Evolutionary conservation across 2,329 filamentous ascomycete species (phyloP).

Genomic region (Emmonsia crescens): DNA sequence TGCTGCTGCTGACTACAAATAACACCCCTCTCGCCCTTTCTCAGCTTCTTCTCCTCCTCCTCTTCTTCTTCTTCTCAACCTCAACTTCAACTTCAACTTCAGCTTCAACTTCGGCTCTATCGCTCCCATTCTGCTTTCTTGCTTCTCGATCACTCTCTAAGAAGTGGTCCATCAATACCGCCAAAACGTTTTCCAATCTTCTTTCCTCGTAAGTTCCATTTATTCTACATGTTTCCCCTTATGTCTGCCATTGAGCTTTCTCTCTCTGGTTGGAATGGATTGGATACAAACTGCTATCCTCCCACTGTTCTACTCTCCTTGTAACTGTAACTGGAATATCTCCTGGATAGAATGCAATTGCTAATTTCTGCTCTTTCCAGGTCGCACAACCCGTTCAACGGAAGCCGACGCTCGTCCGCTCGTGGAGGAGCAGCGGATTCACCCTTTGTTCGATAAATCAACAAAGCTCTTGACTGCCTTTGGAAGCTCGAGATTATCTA

Average conservation of each 20-base stretch:
- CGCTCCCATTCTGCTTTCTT: constrained; percentile 5
- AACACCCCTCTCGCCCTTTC: constrained; percentile 1
- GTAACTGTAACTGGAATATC: neutral
- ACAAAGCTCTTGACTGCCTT: constrained; percentile 6
- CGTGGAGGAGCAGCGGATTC: constrained; percentile 66
- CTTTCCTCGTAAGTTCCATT: constrained; percentile 72
- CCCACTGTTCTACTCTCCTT: neutral
- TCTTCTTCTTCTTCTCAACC: constrained; percentile 6
- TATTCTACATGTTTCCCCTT: constrained; percentile 4
- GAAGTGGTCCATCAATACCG: constrained; percentile 53
- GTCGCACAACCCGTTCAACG: constrained; percentile 91
- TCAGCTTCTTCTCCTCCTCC: constrained; percentile 3
- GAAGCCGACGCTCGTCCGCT: constrained; percentile 85
- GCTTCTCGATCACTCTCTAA: constrained; percentile 14
- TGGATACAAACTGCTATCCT: neutral
- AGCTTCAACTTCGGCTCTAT: neutral
- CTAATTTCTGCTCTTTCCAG: constrained; percentile 37
- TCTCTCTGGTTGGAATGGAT: constrained; percentile 2
- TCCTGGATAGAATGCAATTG: constrained; percentile 5
- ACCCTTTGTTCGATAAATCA: constrained; percentile 37
- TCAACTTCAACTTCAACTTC: constrained; percentile 8
- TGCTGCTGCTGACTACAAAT: constrained; percentile 9
- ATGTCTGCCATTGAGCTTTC: neutral
- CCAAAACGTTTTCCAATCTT: constrained; percentile 98
- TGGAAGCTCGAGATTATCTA: constrained; percentile 11